These are phyloP conservation scores for Tylopilus rubrobrunneus DNA, from an alignment of 768 basidiomycete species.

Conservation along the genomic window DNA sequence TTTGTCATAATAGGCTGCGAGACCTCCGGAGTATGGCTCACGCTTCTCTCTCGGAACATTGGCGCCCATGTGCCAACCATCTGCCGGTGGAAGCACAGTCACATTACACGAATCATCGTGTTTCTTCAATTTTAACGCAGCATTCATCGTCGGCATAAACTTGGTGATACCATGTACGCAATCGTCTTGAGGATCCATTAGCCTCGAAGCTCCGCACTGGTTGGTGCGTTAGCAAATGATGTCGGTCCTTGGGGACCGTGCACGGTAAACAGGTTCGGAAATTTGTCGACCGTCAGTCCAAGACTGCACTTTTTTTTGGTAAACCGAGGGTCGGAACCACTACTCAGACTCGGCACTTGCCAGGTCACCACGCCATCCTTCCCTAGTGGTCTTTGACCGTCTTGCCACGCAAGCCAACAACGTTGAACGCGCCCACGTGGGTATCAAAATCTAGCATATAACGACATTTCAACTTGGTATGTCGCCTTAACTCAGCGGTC, in stretches of 20 bases:
- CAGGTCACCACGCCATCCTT: neutral
- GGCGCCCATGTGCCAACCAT: too few relatives aligned
- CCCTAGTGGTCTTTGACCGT: neutral
- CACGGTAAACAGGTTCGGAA: neutral
- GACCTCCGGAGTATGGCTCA: too few relatives aligned
- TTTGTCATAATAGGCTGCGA: too few relatives aligned
- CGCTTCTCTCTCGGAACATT: too few relatives aligned
- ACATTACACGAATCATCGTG: too few relatives aligned
- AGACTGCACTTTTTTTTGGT: neutral
- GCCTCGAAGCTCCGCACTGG: neutral
- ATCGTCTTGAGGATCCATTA: neutral
- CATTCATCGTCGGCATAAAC: neutral
- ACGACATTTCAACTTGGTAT: neutral
- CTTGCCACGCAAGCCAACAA: slow-evolving; percentile 8
- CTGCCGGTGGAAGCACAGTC: too few relatives aligned
- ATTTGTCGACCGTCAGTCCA: neutral
- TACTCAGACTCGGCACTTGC: neutral
- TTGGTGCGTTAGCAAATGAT: neutral
- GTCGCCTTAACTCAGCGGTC: neutral
- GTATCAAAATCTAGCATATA: slow-evolving; percentile 10
- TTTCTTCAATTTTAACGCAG: neutral
- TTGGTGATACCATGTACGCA: neutral
- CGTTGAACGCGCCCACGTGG: slow-evolving; percentile 5
- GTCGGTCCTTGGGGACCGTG: neutral
- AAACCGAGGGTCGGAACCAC: neutral